Evolutionary conservation across 1,139 yeast genomes (phyloP).

Genomic region (Spathaspora sp.): DNA sequence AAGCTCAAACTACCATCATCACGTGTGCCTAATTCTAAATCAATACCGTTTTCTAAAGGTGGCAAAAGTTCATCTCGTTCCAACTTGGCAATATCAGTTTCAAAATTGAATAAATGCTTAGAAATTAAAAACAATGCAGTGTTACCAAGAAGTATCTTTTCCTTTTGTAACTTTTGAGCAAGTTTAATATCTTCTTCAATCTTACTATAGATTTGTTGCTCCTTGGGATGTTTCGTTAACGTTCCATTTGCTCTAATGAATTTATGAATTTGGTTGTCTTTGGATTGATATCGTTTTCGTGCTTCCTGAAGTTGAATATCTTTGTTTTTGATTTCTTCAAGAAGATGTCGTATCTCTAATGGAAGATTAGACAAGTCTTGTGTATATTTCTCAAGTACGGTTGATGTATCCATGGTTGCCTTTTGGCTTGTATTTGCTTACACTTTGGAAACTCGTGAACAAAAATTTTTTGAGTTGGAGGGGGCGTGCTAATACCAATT

Average conservation of each 20-base stretch:
- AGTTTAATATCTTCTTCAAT: conserved; percentile 68
- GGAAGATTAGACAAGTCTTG: conserved; percentile 77
- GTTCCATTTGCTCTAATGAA: conserved; percentile 85
- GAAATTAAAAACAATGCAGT: conserved; percentile 77
- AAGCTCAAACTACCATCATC: conserved; percentile 11
- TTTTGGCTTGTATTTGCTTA: not conserved
- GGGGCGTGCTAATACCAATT: not conserved
- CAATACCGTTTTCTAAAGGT: conserved; percentile 37
- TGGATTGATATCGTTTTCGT: conserved; percentile 63
- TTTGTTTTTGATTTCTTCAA: conserved; percentile 74
- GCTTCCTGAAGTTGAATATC: conserved; percentile 69
- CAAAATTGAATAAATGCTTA: conserved; percentile 70
- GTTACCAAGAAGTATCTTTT: conserved; percentile 76
- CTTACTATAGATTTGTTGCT: conserved; percentile 61
- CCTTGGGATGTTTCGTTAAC: conserved; percentile 78
- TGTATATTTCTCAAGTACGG: conserved; percentile 49
- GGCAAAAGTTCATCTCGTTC: conserved; percentile 82
- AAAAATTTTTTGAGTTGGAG: not conserved
- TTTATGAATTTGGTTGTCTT: conserved; percentile 80
- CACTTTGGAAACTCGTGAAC: not conserved
- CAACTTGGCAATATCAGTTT: conserved; percentile 71
- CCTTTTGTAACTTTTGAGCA: conserved; percentile 66
- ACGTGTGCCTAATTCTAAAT: conserved; percentile 13
- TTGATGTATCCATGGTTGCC: conserved; percentile 43
- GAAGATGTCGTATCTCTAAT: conserved; percentile 77